Base-by-base conservation (phyloP, 2,329 filamentous ascomycete species). In the Colletotrichum sp. region DNA sequence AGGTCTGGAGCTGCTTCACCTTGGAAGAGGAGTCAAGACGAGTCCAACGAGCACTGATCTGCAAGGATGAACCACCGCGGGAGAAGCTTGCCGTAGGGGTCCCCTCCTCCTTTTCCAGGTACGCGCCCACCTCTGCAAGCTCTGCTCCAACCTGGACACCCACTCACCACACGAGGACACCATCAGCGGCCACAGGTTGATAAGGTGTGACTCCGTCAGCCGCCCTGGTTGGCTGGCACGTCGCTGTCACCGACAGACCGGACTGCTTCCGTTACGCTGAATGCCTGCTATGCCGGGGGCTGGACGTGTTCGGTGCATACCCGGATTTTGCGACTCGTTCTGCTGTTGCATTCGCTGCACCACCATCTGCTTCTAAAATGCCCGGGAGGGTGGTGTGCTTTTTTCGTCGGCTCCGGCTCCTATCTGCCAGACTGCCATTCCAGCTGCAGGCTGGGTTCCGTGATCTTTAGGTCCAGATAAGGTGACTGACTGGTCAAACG, bases 31-130 rank as follows among this genome's bases (percentile, higher is more conserved):
- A 62, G 30, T 25, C 36, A 58, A 32, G 32, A 71, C 18, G 58
- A 62, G 30, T 27, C 36, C 61, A 55, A 36, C 25, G 55, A 65
- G n/a, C 60, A 28, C n/a, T 65, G 43, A 73, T 75, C 64, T 55
- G 58, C 73, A 75, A 66, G 69, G 64, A 65, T 65, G 62, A 39
- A n/a, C 61, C 34, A 48, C 32, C 52, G 25, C 58, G 64, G 32
- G 56, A 64, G 30, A 62, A 25, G 56, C 64, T 43, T 18, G 22
- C n/a, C 13, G 39, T 75, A 74, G 48, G 74, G 74, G 65, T 60
- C 70, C 70, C 65, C 58, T 65, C 69, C 70, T 65, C 64, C 36
- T 48, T 32, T 70, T 34, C 74, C 74, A 76, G 74, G 74, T 75
- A 75, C 74, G 73, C 70, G 74, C 74, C 43, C 62, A 43, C 28